Evolutionary conservation across 768 basidiomycete genomes (phyloP).

Genomic region (Dacryopinax spathularia): DNA sequence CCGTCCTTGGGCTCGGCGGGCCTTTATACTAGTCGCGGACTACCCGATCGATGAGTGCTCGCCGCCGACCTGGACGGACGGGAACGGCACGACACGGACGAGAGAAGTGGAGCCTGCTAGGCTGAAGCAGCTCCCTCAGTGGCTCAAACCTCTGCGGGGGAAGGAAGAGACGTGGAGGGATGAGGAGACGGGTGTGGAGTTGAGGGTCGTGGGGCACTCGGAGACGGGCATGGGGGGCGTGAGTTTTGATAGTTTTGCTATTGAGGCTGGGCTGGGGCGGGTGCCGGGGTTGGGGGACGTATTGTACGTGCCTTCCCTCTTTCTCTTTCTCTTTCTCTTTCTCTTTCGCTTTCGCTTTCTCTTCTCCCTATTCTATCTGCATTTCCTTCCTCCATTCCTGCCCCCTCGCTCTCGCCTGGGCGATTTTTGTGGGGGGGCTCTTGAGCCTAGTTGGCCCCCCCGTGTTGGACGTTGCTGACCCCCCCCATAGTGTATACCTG

Average conservation of each 20-base stretch:
- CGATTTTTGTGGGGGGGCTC: no score
- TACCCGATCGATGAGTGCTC: slow-evolving; percentile 10
- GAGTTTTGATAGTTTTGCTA: slow-evolving; percentile 18
- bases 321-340: neutral
- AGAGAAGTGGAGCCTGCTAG: slow-evolving; percentile 8
- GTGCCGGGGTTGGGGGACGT: slow-evolving; percentile 9
- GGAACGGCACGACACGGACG: neutral
- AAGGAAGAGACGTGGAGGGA: neutral
- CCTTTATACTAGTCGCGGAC: slow-evolving; percentile 16
- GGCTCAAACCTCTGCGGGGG: slow-evolving; percentile 18
- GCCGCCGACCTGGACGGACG: neutral
- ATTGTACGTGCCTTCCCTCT: slow-evolving; percentile 12
- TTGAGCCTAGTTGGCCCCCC: no score
- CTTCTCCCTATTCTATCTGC: neutral
- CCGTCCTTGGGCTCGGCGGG: neutral
- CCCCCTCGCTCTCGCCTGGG: no score
- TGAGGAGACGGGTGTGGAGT: neutral
- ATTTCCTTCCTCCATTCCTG: no score
- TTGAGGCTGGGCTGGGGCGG: slow-evolving; percentile 15
- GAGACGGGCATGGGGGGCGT: slow-evolving; percentile 6
- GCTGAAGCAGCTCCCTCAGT: slow-evolving; percentile 30
- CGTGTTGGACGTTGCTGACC: neutral
- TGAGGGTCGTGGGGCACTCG: slow-evolving; percentile 7
- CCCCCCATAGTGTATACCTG: slow-evolving; percentile 9
- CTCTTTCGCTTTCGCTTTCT: neutral